Evolutionary conservation across 2,329 filamentous ascomycete species (phyloP).

Genomic region (Achaetomium macrosporum): DNA sequence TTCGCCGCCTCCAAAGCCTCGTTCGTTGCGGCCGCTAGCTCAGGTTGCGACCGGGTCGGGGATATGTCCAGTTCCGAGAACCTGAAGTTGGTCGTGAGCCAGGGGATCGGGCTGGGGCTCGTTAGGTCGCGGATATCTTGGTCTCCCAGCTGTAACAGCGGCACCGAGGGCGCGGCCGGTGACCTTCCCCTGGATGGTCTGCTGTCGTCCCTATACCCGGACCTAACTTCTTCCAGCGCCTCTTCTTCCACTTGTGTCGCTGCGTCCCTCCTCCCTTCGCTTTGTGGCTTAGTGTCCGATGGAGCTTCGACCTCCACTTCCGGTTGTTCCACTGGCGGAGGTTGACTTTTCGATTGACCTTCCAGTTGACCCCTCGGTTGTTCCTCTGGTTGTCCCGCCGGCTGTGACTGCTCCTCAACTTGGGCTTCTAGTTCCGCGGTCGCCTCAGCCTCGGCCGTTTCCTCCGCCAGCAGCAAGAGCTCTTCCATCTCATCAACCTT

Average conservation of each 20-base stretch:
- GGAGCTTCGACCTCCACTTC: not conserved
- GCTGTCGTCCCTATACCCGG: not conserved
- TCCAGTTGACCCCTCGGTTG: too few relatives aligned
- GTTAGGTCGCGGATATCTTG: constrained; percentile 8
- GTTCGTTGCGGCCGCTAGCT: constrained; percentile 17
- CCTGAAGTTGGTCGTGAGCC: constrained; percentile 10
- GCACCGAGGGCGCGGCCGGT: not conserved
- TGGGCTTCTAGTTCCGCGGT: constrained; percentile 1
- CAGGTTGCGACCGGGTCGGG: constrained; percentile 8
- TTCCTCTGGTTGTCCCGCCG: not conserved
- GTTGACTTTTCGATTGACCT: too few relatives aligned
- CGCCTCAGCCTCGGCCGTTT: constrained; percentile 10
- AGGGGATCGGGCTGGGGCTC: constrained; percentile 8
- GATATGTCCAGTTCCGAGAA: constrained; percentile 8
- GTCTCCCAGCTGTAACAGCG: not conserved
- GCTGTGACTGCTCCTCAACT: not conserved
- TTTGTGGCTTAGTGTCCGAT: not conserved
- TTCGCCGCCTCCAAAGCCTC: constrained; percentile 17
- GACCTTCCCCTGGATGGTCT: not conserved
- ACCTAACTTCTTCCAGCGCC: not conserved
- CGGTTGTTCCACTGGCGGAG: not conserved
- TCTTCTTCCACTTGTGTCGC: not conserved
- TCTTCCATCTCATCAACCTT: constrained; percentile 41
- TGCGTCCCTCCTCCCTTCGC: not conserved
- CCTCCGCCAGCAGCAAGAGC: constrained; percentile 21